Percentiles rank a stretch among this genome's conserved stretches.
These are phyloP conservation scores for Leccinum subgranulosum DNA, from an alignment of 768 basidiomycete genomes.

Conservation along the genomic window DNA sequence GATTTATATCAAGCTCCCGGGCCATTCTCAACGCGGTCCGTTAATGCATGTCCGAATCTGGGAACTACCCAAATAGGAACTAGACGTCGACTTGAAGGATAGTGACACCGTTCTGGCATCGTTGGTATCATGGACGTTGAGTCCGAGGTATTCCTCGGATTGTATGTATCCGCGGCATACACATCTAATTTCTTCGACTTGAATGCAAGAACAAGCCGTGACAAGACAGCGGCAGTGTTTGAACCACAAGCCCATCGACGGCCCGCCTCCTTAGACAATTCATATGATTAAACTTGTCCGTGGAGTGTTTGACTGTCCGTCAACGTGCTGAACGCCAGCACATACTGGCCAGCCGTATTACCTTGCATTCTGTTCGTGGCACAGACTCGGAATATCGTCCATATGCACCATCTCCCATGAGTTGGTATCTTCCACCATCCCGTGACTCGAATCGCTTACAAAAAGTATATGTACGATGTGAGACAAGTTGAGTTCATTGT, in stretches of 20 bases:
- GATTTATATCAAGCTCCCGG: slow-evolving; percentile 55
- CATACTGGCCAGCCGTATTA: slow-evolving; percentile 13
- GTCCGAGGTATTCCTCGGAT: background rate
- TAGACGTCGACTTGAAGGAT: slow-evolving; percentile 63
- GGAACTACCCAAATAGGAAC: slow-evolving; percentile 84
- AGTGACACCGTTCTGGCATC: slow-evolving; percentile 82
- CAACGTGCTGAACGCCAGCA: slow-evolving; percentile 7
- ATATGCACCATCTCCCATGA: slow-evolving; percentile 67
- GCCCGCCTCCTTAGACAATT: slow-evolving; percentile 60
- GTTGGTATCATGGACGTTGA: background rate
- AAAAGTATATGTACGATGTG: slow-evolving; percentile 83
- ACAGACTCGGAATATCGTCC: slow-evolving; percentile 50
- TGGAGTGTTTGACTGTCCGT: slow-evolving; percentile 8
- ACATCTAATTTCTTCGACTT: slow-evolving; percentile 54
- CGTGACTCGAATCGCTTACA: slow-evolving; percentile 67
- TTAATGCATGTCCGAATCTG: slow-evolving; percentile 73
- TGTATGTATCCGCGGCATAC: slow-evolving; percentile 29
- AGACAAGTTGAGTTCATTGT: slow-evolving; percentile 66
- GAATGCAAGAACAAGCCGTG: slow-evolving; percentile 50
- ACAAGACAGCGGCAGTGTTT: slow-evolving; percentile 51
- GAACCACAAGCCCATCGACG: slow-evolving; percentile 81
- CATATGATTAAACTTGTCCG: background rate
- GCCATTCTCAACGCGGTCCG: slow-evolving; percentile 57
- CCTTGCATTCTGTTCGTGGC: slow-evolving; percentile 5
- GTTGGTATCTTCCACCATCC: slow-evolving; percentile 76